A percentile compares a stretch with the other conserved stretches of the same genome.
phyloP scores from a whole-genome alignment of 495 filamentous ascomycete species.

The Penicillium steckii region DNA sequence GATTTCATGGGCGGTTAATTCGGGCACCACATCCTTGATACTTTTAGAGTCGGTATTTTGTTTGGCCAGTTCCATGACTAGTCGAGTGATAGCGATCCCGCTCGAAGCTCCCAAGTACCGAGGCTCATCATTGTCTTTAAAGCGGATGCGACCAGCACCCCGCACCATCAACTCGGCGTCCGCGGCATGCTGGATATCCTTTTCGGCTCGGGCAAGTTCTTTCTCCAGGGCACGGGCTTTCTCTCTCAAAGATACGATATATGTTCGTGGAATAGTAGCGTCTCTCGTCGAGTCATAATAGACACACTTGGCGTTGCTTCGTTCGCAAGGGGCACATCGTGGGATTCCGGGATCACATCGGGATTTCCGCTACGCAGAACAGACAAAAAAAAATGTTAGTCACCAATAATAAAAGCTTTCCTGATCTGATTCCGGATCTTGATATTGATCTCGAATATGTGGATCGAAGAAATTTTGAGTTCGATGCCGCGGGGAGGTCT shows the following conservation, averaged over 20 bases:
- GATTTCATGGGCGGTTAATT: constrained; percentile 58
- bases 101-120: constrained; percentile 90
- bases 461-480: neutral
- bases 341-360: constrained; percentile 90
- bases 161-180: constrained; percentile 80
- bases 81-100: constrained; percentile 86
- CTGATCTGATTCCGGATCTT: neutral
- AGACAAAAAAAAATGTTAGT: too few species aligned
- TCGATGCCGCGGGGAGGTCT: neutral
- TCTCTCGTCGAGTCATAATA: constrained; percentile 87
- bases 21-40: constrained; percentile 84
- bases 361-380: constrained; percentile 71
- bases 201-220: constrained; percentile 61
- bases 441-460: neutral
- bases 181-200: constrained; percentile 64
- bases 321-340: constrained; percentile 87
- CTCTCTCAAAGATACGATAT: constrained; percentile 84
- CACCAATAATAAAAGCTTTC: too few species aligned
- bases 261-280: constrained; percentile 73
- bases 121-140: constrained; percentile 78
- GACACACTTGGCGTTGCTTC: constrained; percentile 83
- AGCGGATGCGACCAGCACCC: constrained; percentile 74
- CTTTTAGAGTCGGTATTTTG: constrained; percentile 78
- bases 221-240: constrained; percentile 75
- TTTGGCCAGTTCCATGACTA: constrained; percentile 94